A percentile compares a stretch with the other conserved stretches of the same genome.
Evolutionary conservation across 768 basidiomycete genomes (phyloP).

Genomic region (Leccinum truebloodii): DNA sequence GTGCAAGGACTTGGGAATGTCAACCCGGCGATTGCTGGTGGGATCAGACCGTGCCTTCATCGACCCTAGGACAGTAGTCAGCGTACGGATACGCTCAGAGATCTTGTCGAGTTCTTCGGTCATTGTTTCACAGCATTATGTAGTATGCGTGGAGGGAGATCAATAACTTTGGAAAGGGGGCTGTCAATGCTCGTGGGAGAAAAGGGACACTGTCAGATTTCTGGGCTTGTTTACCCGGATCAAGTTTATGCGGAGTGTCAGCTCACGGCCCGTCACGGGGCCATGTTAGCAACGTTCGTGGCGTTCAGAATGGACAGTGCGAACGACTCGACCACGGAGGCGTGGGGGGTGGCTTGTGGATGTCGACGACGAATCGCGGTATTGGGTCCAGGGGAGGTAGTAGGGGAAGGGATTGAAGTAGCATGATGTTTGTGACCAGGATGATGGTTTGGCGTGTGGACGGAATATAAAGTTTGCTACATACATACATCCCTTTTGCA

Average conservation of each 20-base stretch:
- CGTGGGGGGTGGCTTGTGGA: conserved; percentile 52
- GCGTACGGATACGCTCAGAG: too few relatives aligned
- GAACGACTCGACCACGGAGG: conserved; percentile 50
- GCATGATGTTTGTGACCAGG: too few relatives aligned
- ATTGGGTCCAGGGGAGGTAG: conserved; percentile 45
- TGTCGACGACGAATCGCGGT: conserved; percentile 48
- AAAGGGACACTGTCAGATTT: conserved; percentile 53
- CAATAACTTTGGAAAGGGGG: too few relatives aligned
- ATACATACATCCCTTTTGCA: too few relatives aligned
- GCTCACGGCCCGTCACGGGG: conserved; percentile 13
- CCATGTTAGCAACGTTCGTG: conserved; percentile 71
- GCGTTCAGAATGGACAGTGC: conserved; percentile 59
- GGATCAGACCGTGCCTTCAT: neutral
- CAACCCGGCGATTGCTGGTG: neutral
- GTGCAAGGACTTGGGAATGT: neutral
- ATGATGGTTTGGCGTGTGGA: too few relatives aligned
- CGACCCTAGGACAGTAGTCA: neutral
- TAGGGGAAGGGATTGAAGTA: conserved; percentile 17
- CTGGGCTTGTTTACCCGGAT: conserved; percentile 75
- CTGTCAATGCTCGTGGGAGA: too few relatives aligned
- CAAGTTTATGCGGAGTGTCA: conserved; percentile 10
- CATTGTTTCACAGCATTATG: too few relatives aligned
- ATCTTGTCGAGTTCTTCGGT: too few relatives aligned
- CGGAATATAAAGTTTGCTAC: too few relatives aligned
- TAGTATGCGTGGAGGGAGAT: too few relatives aligned